A percentile compares a stretch with the other conserved stretches of the same genome.
phyloP scores from a whole-genome alignment of 176 grass and related monocot genomes.

The Aegilops sharonensis region DNA sequence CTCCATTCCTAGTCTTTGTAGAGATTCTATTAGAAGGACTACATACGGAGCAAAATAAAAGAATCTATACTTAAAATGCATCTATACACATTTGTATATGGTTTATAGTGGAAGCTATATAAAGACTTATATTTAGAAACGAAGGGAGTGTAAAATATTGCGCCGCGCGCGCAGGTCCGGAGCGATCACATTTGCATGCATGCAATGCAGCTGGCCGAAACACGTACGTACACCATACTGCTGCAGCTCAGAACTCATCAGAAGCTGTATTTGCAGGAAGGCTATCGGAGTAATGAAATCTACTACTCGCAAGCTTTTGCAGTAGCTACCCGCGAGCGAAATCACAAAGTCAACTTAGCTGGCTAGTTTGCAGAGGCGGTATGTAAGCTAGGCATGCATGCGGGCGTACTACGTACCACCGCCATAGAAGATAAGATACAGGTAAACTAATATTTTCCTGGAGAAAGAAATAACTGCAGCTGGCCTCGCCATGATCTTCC shows the following conservation, averaged over 20 bases:
- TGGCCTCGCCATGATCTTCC: neutral
- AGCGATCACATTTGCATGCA: neutral
- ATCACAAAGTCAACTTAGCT: conserved; percentile 10
- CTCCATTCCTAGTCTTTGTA: no score
- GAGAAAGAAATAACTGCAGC: neutral
- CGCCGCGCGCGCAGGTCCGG: no score
- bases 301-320: neutral
- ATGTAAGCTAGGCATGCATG: neutral
- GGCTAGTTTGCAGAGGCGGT: neutral
- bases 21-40: no score
- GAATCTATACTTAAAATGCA: no score
- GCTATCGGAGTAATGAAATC: neutral
- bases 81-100: no score
- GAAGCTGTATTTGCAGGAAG: neutral
- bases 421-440: neutral
- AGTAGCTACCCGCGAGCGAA: neutral
- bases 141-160: no score
- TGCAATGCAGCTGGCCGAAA: neutral
- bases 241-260: neutral
- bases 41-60: no score
- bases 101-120: no score
- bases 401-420: neutral
- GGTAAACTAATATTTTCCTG: neutral
- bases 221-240: neutral
- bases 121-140: no score